These are phyloP conservation scores for Mortierella sp. DNA, from an alignment of 371 early-diverging fungal genomes.

Conservation along the genomic window DNA sequence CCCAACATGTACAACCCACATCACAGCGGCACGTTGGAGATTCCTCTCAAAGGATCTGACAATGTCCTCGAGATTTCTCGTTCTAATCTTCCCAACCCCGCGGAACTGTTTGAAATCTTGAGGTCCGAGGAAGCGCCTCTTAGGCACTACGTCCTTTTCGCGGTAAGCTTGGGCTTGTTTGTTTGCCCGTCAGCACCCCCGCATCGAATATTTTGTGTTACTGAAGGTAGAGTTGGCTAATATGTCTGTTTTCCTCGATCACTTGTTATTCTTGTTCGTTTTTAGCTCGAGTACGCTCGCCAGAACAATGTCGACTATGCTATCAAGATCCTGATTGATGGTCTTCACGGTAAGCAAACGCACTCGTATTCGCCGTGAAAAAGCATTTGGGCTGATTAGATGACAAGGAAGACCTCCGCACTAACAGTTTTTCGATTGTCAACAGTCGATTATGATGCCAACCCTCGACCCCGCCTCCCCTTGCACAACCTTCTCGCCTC, in stretches of 20 bases:
- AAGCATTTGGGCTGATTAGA: neutral
- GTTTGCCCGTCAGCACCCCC: neutral
- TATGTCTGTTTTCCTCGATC: no score
- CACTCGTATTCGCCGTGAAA: neutral
- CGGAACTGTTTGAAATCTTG: conserved; percentile 84
- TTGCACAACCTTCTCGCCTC: conserved; percentile 76
- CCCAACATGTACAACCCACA: conserved; percentile 36
- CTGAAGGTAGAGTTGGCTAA: neutral
- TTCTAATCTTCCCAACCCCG: conserved; percentile 75
- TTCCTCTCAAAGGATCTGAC: conserved; percentile 80
- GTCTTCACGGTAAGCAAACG: conserved; percentile 60
- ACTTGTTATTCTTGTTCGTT: neutral
- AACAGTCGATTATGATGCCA: conserved; percentile 59
- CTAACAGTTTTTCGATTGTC: neutral
- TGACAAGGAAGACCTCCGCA: neutral
- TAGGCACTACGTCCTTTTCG: conserved; percentile 82
- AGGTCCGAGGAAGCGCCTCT: conserved; percentile 79
- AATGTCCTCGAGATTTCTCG: conserved; percentile 87
- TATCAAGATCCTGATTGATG: conserved; percentile 71
- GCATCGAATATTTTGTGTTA: neutral
- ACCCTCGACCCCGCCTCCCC: conserved; percentile 71
- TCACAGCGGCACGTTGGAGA: conserved; percentile 73
- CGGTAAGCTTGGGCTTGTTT: conserved; percentile 61
- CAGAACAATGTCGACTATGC: conserved; percentile 74
- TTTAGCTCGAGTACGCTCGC: conserved; percentile 83